These are phyloP conservation scores for Blumeria graminis DNA, from an alignment of 2,329 filamentous ascomycete species.

Conservation along the genomic window DNA sequence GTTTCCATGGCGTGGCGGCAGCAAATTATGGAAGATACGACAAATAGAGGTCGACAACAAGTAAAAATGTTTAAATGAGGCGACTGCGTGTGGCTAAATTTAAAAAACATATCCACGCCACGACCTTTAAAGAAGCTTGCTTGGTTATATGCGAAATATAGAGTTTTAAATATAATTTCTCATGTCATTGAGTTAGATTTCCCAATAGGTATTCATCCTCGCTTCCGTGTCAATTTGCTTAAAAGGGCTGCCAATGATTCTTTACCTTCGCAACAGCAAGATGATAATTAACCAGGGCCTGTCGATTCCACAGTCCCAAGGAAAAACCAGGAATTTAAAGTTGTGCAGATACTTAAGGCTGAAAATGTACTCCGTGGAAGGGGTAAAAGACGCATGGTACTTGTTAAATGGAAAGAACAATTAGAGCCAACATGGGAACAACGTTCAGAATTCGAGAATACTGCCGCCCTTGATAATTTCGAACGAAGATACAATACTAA, in stretches of 20 bases:
- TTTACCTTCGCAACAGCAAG: not conserved
- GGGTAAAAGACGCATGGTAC: not conserved
- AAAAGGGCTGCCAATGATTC: not conserved
- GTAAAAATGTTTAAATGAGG: not conserved
- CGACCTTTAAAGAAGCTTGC: not conserved
- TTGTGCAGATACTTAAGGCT: not conserved
- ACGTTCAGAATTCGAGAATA: not conserved
- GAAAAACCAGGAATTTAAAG: not conserved
- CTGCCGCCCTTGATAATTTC: not conserved
- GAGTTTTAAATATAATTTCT: not conserved
- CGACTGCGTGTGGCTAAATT: not conserved
- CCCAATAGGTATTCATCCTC: not conserved
- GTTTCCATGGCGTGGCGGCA: not conserved
- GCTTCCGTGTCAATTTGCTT: not conserved
- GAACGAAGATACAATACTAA: not conserved
- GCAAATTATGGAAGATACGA: not conserved
- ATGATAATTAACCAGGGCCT: not conserved
- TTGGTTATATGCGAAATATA: not conserved
- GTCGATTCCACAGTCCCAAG: not conserved
- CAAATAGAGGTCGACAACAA: not conserved
- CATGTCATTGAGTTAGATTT: not conserved
- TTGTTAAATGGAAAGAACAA: not conserved
- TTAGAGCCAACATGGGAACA: not conserved
- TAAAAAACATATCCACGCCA: not conserved
- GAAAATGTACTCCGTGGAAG: not conserved